These are phyloP conservation scores for Lobosporangium transversale DNA, from an alignment of 192 early-diverging fungal species.

Conservation along the genomic window DNA sequence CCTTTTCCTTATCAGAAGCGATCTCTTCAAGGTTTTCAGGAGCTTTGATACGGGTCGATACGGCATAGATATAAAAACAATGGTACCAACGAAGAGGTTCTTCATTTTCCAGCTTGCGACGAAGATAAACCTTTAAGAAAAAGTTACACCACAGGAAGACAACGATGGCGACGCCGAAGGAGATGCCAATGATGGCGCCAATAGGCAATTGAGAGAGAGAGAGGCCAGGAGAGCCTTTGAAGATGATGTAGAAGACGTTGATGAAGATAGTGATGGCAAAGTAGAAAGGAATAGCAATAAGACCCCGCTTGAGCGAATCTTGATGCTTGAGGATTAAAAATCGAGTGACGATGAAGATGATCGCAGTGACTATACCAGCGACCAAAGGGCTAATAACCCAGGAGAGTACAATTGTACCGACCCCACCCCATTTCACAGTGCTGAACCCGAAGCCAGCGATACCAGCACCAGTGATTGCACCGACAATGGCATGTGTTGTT, in stretches of 20 bases:
- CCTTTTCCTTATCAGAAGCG: conserved; percentile 38
- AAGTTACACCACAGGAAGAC: conserved; percentile 66
- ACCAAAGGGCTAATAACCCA: conserved; percentile 80
- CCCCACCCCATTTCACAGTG: conserved; percentile 68
- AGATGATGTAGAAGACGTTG: conserved; percentile 75
- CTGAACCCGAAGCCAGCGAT: conserved; percentile 74
- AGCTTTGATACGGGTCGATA: conserved; percentile 60
- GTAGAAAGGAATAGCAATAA: conserved; percentile 75
- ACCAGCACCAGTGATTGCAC: conserved; percentile 78
- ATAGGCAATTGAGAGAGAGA: conserved; percentile 35
- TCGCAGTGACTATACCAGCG: conserved; percentile 71
- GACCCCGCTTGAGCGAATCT: conserved; percentile 73
- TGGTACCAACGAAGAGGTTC: conserved; percentile 81
- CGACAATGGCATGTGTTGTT: conserved; percentile 87
- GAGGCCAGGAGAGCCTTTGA: conserved; percentile 71
- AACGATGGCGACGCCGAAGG: conserved; percentile 66
- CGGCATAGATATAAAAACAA: conserved; percentile 64
- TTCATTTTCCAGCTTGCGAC: conserved; percentile 67
- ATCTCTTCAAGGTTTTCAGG: conserved; percentile 24
- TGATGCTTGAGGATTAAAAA: conserved; percentile 67
- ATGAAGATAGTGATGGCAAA: conserved; percentile 73
- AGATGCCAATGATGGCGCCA: conserved; percentile 69
- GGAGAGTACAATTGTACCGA: conserved; percentile 71
- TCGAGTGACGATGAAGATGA: conserved; percentile 74
- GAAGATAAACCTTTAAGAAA: conserved; percentile 75